Base-by-base conservation (phyloP, 805 yeast genomes). In the Maudiozyma saulgeensis region DNA sequence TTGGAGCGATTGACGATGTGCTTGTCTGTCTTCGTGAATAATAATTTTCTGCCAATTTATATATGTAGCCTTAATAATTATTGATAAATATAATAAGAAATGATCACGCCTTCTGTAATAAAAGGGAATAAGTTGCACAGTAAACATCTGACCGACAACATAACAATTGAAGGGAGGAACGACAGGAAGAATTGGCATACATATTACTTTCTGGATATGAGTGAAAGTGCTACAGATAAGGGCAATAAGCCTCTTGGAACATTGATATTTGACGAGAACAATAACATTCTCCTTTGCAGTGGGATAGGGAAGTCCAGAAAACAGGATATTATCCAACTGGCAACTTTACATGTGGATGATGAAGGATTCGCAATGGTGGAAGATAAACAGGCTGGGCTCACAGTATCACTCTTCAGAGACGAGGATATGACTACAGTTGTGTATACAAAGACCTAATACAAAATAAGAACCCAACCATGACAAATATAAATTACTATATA, bases 241-340 rank as follows among this genome's bases (percentile, higher is more conserved):
- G 42, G 18, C 6, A 35, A 9, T 19, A 25, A 37, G 12, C 32
- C 25, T 28, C 13, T 60, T 11, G 70, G 70, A 2, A 57, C 63
- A 25, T 44, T 66, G 37, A 53, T 62, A 4, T 64, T 64, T 48
- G 70, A 66, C 48, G 58, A 57, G 28, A 59, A 63, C 46, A 57
- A 57, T 31, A 63, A 65, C 42, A 48, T 66, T 16, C 56, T 66
- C 15, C 60, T 62, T 43, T 57, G 56, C 3, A 56, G 63, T 4
- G 70, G 69, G 3, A 51, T 64, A 12, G 69, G 67, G 2, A 56
- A 60, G 32, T 56, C 56, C 11, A 55, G 66, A 35, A 44, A 55
- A 21, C 53, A 49, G 21, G 68, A 65, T 39, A 57, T 65, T 23
- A 51, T 49, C 5, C 54, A 56, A 12, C 48, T 66, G 15, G 51